phyloP scores from a whole-genome alignment of 2,329 filamentous ascomycete genomes.

The Colletotrichum scovillei region DNA sequence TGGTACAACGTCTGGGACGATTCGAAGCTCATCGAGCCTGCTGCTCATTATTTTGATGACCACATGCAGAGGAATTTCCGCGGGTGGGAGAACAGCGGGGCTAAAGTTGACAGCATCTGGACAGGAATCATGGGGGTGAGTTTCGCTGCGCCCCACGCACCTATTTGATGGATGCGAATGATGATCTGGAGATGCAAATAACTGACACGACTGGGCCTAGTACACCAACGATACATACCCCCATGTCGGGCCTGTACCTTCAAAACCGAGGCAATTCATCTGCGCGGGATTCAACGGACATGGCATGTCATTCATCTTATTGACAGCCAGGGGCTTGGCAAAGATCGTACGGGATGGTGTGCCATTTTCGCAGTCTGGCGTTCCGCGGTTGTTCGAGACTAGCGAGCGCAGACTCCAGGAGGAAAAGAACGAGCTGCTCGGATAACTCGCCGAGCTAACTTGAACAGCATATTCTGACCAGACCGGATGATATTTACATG shows the following conservation, averaged over 20 bases:
- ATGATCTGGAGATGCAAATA: conserved; percentile 40
- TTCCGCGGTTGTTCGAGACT: conserved; percentile 51
- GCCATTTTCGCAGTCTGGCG: conserved; percentile 49
- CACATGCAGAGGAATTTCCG: conserved; percentile 58
- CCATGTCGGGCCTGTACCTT: conserved; percentile 46
- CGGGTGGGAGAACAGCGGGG: conserved; percentile 57
- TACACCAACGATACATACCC: conserved; percentile 28
- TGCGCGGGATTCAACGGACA: conserved; percentile 62
- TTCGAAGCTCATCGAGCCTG: conserved; percentile 49
- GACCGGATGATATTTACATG: background rate
- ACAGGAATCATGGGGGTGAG: conserved; percentile 48
- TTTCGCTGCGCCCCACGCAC: background rate
- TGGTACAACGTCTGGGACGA: conserved; percentile 60
- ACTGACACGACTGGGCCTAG: conserved; percentile 51
- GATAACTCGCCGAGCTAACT: background rate
- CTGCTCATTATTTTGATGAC: conserved; percentile 53
- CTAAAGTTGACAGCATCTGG: conserved; percentile 52
- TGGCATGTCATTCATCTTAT: conserved; percentile 60
- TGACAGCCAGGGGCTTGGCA: conserved; percentile 52
- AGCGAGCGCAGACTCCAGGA: conserved; percentile 42
- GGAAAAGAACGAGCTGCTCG: conserved; percentile 11
- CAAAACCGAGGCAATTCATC: conserved; percentile 52
- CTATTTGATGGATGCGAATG: background rate
- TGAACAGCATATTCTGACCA: background rate
- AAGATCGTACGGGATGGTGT: conserved; percentile 48